Evolutionary conservation across 2,329 filamentous ascomycete genomes (phyloP), one percentile per base, ranked within the genome.

Genomic region (Stagonosporopsis cucurbitacearum): DNA sequence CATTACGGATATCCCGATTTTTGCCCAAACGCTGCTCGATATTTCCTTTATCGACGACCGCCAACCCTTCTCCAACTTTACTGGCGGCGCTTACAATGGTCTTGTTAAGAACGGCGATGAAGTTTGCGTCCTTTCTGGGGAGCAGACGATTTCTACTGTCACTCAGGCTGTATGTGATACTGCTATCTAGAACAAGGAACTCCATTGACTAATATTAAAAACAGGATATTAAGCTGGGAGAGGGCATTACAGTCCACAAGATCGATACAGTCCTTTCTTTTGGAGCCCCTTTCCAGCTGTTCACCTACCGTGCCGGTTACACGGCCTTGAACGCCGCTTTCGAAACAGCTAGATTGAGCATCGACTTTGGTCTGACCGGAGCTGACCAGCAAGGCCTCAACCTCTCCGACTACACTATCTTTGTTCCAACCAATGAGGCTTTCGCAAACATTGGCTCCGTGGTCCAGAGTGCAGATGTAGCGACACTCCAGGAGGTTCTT

Each of bases 341-440:
- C 1, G 59, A 67, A 37, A 54, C 58, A 19, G 64, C 68, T 17
- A 35, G 62, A 11, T 62, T 70, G 13, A 58, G 53, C 47, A 55
- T 70, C 40, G 64, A 57, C 20, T 61, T 70, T 42, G 68, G 66
- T 6, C 20, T 58, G 36, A 62, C 56, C 0, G 57, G 58, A 6
- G 55, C 64, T 2, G 58, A 62, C 15, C 13, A 42, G n/a, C 36
- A 32, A 8, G 59, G 60, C 13, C 66, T 68, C 28, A 70, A 70
- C 41, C 60, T 68, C 13, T 68, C 83, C 17, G 92, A 93, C 74
- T 85, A 88, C 67, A 96, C 92, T 0, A 77, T 94, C 49, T 95
- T 96, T 64, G 88, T 90, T 1, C 92, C 92, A 0, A 86, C 84
- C 1, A 85, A 96, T 72, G 78, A 81, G 42, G 92, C 91, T 0